Base-by-base conservation (phyloP, 23 red algal species). In the Chondrus crispus region DNA sequence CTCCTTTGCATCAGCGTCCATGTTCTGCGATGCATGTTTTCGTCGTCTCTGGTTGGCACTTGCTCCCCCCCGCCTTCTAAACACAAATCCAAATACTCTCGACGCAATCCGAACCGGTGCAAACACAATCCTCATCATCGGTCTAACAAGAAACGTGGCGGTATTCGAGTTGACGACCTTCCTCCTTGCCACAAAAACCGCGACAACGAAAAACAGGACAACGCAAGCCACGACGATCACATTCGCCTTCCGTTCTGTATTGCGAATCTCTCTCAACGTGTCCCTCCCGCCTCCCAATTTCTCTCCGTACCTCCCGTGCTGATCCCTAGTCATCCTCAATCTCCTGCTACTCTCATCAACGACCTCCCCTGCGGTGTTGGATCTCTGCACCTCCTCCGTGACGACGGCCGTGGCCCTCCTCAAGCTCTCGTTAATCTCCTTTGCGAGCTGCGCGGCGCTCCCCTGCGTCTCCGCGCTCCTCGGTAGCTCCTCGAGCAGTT, bases 171-270 rank as follows among this genome's bases (percentile, higher is more conserved):
- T 68, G 46, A 36, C 38, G 7, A 92, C 13, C 7, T 77, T 32
- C 38, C 89, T 39, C 55, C 75, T 66, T 20, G 66, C 68, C 2
- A 92, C 79, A 46, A 73, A 92, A 22, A 43, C 89, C 16, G 89
- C 89, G 4, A 57, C 79, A 45, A 92, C 37, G 62, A 92, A 92
- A 39, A 92, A 92, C 33, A 84, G 46, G 3, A 63, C 77, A 74
- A 92, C 82, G 33, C 89, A 72, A n/a, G 75, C 33, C 24, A 82
- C 46, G 36, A 92, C 51, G 38, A 82, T 62, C 37, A 43, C 42
- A 63, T 92, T 92, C 8, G 89, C 89, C 4, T 71, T 16, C 35
- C 55, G 60, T 42, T 92, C 89, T 46, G 62, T 58, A 40, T 45
- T 84, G 12, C 76, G 55, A 28, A 92, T 42, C 2, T 47, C 38